phyloP scores from a whole-genome alignment of 495 filamentous ascomycete genomes.

The Lasiosphaeris hirsuta region DNA sequence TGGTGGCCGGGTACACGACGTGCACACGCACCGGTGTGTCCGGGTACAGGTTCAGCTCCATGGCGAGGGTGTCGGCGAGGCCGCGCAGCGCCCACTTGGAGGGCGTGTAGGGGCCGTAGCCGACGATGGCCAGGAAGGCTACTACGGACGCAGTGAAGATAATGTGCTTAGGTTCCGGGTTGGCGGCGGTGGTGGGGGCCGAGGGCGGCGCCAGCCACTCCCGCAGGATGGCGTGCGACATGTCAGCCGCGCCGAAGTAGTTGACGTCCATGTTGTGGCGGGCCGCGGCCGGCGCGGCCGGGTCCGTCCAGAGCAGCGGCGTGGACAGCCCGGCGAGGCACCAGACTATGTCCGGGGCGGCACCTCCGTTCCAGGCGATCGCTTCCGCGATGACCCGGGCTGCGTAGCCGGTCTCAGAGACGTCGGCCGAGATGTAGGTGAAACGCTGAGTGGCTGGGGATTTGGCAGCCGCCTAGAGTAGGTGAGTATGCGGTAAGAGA shows the following conservation, averaged over 20 bases:
- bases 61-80: slow-evolving; percentile 75
- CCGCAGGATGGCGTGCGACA: slow-evolving; percentile 67
- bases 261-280: slow-evolving; percentile 85
- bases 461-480: slow-evolving; percentile 53
- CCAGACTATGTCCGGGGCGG: slow-evolving; percentile 83
- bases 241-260: slow-evolving; percentile 85
- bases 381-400: slow-evolving; percentile 65
- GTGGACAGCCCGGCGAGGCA: slow-evolving; percentile 76
- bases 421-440: slow-evolving; percentile 79
- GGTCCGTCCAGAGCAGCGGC: slow-evolving; percentile 72
- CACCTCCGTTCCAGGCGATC: slow-evolving; percentile 76
- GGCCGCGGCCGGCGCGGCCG: slow-evolving; percentile 60
- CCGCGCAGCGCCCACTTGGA: slow-evolving; percentile 81
- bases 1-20: slow-evolving; percentile 80
- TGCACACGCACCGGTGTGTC: slow-evolving; percentile 69
- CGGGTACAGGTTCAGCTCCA: slow-evolving; percentile 80
- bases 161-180: slow-evolving; percentile 62
- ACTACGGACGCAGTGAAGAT: slow-evolving; percentile 81
- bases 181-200: slow-evolving; percentile 8
- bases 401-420: slow-evolving; percentile 65
- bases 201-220: slow-evolving; percentile 53
- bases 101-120: slow-evolving; percentile 85
- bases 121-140: slow-evolving; percentile 71
- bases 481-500: slow-evolving; percentile 10
- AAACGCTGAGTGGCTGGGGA: slow-evolving; percentile 68